Evolutionary conservation across 2,329 filamentous ascomycete species (phyloP).

Genomic region (Colletotrichum plurivorum): DNA sequence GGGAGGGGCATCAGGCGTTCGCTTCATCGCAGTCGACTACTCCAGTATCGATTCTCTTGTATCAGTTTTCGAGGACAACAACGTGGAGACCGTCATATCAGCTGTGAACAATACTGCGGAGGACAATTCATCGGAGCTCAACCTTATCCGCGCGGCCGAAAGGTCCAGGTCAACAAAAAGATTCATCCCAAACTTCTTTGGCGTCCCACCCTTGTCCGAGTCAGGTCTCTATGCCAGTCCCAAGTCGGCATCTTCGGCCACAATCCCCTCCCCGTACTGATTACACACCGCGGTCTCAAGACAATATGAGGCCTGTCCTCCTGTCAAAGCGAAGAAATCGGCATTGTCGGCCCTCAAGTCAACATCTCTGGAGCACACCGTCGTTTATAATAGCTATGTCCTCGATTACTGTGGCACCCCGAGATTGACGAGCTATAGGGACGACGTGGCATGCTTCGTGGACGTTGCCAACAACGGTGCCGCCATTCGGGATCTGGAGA

Average conservation of each 20-base stretch:
- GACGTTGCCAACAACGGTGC: slow-evolving; percentile 60
- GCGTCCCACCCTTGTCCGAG: slow-evolving; percentile 49
- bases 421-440: slow-evolving; percentile 53
- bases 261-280: neutral
- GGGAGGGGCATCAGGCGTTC: slow-evolving; percentile 41
- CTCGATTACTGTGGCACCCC: slow-evolving; percentile 61
- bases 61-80: slow-evolving; percentile 49
- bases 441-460: slow-evolving; percentile 55
- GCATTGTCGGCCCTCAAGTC: slow-evolving; percentile 44
- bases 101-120: slow-evolving; percentile 48
- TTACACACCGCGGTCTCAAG: neutral
- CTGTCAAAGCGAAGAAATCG: neutral
- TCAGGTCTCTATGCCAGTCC: slow-evolving; percentile 38
- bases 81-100: slow-evolving; percentile 60
- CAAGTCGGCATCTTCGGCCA: no score
- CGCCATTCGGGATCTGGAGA: slow-evolving; percentile 63
- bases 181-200: slow-evolving; percentile 61
- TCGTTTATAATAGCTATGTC: slow-evolving; percentile 57
- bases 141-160: slow-evolving; percentile 59
- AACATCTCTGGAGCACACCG: slow-evolving; percentile 54
- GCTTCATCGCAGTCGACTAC: slow-evolving; percentile 48
- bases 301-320: neutral
- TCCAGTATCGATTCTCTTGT: slow-evolving; percentile 40
- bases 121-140: slow-evolving; percentile 48
- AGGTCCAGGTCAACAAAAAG: slow-evolving; percentile 52